Base-by-base conservation (phyloP, 2,329 filamentous ascomycete species). In the Colletotrichum kahawae region DNA sequence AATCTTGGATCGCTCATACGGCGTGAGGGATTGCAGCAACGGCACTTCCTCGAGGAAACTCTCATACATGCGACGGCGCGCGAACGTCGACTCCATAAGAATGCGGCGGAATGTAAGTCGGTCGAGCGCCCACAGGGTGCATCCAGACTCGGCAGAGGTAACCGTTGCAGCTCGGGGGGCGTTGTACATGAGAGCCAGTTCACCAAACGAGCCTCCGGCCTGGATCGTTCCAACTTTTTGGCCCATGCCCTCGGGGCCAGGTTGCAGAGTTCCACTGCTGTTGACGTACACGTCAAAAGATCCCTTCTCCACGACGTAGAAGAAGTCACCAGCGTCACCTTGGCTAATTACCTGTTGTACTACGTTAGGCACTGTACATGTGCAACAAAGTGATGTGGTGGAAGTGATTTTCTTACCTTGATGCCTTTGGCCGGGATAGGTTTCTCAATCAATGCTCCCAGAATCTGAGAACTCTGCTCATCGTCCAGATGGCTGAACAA, bases 141-240 rank as follows among this genome's bases (percentile, higher is more conserved):
- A 96, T 38, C 90, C 87, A 4, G 93, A 83, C 80, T 97, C 95
- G 14, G 93, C 92, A 34, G 95, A 98, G 76, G 97, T 91, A 75
- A 99, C 95, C 0, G 97, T 98, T 5, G 97, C 97, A 56, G 97
- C 97, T 81, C 97, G 95, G 31, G 97, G 97, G 27, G 97, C 95
- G 81, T 98, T 98, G 88, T 99, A 98, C 97, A 99, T 98, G 80
- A 99, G 89, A 14, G 97, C 97, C 71, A 99, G 90, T 87, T 99
- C 97, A 80, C 97, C 97, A 84, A 99, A 99, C 5, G 95, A 98
- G 76, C 96, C 96, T 65, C 97, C 97, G 5, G 95, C 92, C 59
- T 95, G 93, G 73, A 97, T 97, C 48, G 90, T 92, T 79, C 92
- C 92, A 33, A 98, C 96, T 80, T 95, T 94, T 76, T 90, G 89